Percentiles rank a stretch among this genome's conserved stretches.
These are phyloP conservation scores for Euphrasia confusa DNA, from an alignment of 257 asterid genomes.

Conservation along the genomic window DNA sequence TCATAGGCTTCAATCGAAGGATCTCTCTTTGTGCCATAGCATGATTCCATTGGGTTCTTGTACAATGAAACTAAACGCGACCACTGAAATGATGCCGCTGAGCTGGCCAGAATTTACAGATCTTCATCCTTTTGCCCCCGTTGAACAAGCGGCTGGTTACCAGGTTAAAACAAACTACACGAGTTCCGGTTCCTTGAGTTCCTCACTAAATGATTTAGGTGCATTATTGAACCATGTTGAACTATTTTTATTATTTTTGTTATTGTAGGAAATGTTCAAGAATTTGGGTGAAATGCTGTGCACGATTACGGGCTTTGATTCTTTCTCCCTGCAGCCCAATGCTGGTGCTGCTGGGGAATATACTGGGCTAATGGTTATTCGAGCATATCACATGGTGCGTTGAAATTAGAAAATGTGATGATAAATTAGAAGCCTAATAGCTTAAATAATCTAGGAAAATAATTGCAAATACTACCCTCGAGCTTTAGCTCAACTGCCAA, in stretches of 20 bases:
- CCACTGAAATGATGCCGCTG: conserved; percentile 98
- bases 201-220: conserved; percentile 6
- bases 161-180: conserved; percentile 45
- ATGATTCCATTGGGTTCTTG: conserved; percentile 99
- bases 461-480: not conserved
- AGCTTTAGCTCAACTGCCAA: too few species aligned
- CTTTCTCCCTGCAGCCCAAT: conserved; percentile 95
- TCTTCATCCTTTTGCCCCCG: conserved; percentile 94
- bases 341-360: conserved; percentile 99
- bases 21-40: conserved; percentile 91
- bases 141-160: conserved; percentile 80
- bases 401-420: conserved; percentile 1
- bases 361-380: conserved; percentile 97
- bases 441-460: not conserved
- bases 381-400: conserved; percentile 89
- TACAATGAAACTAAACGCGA: conserved; percentile 94
- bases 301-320: conserved; percentile 84
- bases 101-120: conserved; percentile 87
- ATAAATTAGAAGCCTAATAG: not conserved
- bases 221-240: conserved; percentile 15
- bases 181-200: conserved; percentile 2
- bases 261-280: conserved; percentile 87
- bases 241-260: not conserved
- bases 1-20: conserved; percentile 72
- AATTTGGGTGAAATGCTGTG: conserved; percentile 89